phyloP scores from a whole-genome alignment of 768 basidiomycete species.

The Lanmaoa rubissima region DNA sequence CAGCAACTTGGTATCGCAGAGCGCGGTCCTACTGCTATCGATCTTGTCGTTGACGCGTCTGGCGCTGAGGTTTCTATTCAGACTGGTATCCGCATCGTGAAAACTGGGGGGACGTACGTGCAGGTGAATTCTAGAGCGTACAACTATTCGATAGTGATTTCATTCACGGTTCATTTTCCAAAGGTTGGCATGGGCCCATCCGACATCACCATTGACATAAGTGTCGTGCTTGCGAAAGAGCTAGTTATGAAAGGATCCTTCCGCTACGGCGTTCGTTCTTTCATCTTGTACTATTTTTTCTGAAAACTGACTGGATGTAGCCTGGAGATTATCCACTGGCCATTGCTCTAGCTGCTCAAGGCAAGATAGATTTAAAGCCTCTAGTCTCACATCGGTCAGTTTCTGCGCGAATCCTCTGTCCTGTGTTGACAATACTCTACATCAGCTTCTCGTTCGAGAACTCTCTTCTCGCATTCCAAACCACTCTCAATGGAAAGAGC shows the following conservation, averaged over 20 bases:
- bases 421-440: background rate
- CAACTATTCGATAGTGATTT: background rate
- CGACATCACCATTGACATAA: slow-evolving; percentile 72
- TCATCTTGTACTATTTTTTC: background rate
- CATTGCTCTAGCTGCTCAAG: slow-evolving; percentile 77
- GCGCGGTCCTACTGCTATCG: slow-evolving; percentile 68
- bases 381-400: slow-evolving; percentile 83
- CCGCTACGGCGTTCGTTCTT: slow-evolving; percentile 69
- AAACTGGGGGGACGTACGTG: slow-evolving; percentile 72
- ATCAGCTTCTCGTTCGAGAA: slow-evolving; percentile 71
- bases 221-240: slow-evolving; percentile 71
- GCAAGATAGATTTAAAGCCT: slow-evolving; percentile 83
- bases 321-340: slow-evolving; percentile 85
- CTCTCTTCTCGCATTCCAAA: slow-evolving; percentile 77
- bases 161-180: slow-evolving; percentile 3
- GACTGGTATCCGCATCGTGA: slow-evolving; percentile 74
- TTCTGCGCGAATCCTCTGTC: background rate
- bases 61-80: slow-evolving; percentile 93
- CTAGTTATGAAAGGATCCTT: slow-evolving; percentile 86
- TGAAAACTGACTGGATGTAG: slow-evolving; percentile 33
- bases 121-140: slow-evolving; percentile 42
- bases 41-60: slow-evolving; percentile 88
- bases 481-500: slow-evolving; percentile 77
- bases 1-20: slow-evolving; percentile 64
- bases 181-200: slow-evolving; percentile 87